Percentiles rank a stretch among this genome's conserved stretches.
These are phyloP conservation scores for Fusarium verrucosum DNA, from an alignment of 2,329 filamentous ascomycete genomes.

Conservation along the genomic window DNA sequence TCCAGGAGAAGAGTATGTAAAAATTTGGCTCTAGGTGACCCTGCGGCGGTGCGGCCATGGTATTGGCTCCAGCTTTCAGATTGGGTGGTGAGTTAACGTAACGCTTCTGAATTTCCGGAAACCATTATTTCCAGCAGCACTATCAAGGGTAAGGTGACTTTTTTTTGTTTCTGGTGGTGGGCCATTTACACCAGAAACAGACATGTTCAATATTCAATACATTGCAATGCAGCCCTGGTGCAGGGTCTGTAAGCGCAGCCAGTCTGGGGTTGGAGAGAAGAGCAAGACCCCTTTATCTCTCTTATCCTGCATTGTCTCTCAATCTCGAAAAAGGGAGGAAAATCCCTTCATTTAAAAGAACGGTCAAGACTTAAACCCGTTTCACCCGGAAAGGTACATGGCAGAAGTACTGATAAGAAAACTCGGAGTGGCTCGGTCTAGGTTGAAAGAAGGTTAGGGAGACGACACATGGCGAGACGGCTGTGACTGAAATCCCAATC, in stretches of 20 bases:
- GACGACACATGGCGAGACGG: slow-evolving; percentile 14
- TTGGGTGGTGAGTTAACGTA: slow-evolving; percentile 38
- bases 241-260: slow-evolving; percentile 38
- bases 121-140: slow-evolving; percentile 14
- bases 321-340: slow-evolving; percentile 9
- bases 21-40: slow-evolving; percentile 5
- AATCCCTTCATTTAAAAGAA: slow-evolving; percentile 29
- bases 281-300: slow-evolving; percentile 32
- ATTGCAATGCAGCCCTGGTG: slow-evolving; percentile 33
- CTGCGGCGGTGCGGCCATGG: slow-evolving; percentile 2
- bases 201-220: too few relatives aligned
- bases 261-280: slow-evolving; percentile 38
- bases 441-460: slow-evolving; percentile 10
- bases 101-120: slow-evolving; percentile 15
- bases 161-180: too few relatives aligned
- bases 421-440: slow-evolving; percentile 36
- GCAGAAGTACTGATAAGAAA: slow-evolving; percentile 42
- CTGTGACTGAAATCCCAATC: slow-evolving; percentile 28
- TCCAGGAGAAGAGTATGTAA: slow-evolving; percentile 24
- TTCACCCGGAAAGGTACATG: slow-evolving; percentile 30
- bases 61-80: slow-evolving; percentile 27
- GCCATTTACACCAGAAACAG: too few relatives aligned
- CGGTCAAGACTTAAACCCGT: slow-evolving; percentile 27
- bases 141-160: slow-evolving; percentile 37
- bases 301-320: slow-evolving; percentile 11